A percentile compares a stretch with the other conserved stretches of the same genome.
Conservation (phyloP, 139 green algal species). For the Coelastrella sp. region DNA sequence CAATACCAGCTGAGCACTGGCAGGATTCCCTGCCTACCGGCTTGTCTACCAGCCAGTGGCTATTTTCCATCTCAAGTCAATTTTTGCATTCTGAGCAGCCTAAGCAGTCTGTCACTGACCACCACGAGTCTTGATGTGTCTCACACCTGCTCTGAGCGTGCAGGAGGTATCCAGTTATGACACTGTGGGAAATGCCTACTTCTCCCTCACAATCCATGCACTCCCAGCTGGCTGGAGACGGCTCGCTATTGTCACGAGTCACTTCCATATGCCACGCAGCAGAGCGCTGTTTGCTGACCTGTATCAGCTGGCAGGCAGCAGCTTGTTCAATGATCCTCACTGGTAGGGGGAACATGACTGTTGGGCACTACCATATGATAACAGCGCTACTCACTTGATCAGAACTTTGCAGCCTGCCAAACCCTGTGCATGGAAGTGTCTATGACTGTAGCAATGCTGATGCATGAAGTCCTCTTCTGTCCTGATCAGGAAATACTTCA, state of each 20-base stretch:
- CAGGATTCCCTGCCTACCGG: too few relatives aligned
- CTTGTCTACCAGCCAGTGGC: too few relatives aligned
- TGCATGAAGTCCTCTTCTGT: too few relatives aligned
- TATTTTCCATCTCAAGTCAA: too few relatives aligned
- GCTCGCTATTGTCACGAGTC: conserved; percentile 68
- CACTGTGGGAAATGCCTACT: conserved; percentile 90
- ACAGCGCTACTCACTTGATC: neutral
- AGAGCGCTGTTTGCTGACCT: conserved; percentile 73
- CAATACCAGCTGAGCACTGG: too few relatives aligned
- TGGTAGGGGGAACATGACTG: conserved; percentile 29
- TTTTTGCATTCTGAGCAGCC: too few relatives aligned
- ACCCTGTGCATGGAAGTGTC: neutral
- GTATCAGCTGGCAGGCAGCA: conserved; percentile 59
- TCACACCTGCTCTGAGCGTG: conserved; percentile 27
- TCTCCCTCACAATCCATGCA: conserved; percentile 81
- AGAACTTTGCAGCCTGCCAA: neutral
- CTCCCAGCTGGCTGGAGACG: conserved; percentile 78
- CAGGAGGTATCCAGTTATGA: conserved; percentile 86
- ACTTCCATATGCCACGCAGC: conserved; percentile 88
- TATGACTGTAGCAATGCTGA: too few relatives aligned
- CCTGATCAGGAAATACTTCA: too few relatives aligned
- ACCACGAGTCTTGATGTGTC: neutral
- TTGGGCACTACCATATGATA: neutral
- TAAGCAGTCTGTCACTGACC: too few relatives aligned
- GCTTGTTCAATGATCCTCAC: conserved; percentile 47